phyloP scores from a whole-genome alignment of 2,329 filamentous ascomycete species.

The Ambrosiella xylebori region DNA sequence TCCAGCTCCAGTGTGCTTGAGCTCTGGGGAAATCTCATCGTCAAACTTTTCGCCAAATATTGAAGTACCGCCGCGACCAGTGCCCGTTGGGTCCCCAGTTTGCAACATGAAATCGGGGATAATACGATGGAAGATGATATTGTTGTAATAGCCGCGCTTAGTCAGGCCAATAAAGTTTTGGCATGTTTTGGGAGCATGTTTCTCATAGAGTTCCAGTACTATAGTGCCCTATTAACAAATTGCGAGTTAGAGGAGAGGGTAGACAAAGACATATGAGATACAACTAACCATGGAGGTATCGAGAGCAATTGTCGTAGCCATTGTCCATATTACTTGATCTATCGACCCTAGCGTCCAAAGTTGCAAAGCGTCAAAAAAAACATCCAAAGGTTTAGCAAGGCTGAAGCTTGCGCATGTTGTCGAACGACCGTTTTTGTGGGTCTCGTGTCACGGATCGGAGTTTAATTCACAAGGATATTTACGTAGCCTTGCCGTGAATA shows the following conservation, averaged over 20 bases:
- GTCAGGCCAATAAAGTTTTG: constrained; percentile 72
- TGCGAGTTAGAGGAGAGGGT: constrained; percentile 2
- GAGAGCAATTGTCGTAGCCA: too few relatives aligned
- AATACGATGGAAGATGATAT: constrained; percentile 76
- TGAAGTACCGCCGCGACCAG: constrained; percentile 69
- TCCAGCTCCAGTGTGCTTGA: constrained; percentile 87
- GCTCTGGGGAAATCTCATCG: constrained; percentile 62
- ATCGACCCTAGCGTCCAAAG: too few relatives aligned
- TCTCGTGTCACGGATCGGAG: too few relatives aligned
- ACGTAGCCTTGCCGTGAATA: too few relatives aligned
- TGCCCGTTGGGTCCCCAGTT: constrained; percentile 85
- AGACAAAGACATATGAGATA: background rate
- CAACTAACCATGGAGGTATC: too few relatives aligned
- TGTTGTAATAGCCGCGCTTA: constrained; percentile 73
- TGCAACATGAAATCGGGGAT: constrained; percentile 96
- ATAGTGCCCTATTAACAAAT: constrained; percentile 49
- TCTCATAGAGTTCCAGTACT: constrained; percentile 73
- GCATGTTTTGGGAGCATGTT: constrained; percentile 79
- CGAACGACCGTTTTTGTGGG: too few relatives aligned
- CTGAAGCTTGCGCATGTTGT: too few relatives aligned
- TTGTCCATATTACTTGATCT: too few relatives aligned
- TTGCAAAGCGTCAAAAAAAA: too few relatives aligned
- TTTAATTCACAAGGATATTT: too few relatives aligned
- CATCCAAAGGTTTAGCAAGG: too few relatives aligned
- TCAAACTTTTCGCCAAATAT: constrained; percentile 91